These are phyloP conservation scores for Penicillium sp. DNA, from an alignment of 2,329 filamentous ascomycete species.

Conservation along the genomic window DNA sequence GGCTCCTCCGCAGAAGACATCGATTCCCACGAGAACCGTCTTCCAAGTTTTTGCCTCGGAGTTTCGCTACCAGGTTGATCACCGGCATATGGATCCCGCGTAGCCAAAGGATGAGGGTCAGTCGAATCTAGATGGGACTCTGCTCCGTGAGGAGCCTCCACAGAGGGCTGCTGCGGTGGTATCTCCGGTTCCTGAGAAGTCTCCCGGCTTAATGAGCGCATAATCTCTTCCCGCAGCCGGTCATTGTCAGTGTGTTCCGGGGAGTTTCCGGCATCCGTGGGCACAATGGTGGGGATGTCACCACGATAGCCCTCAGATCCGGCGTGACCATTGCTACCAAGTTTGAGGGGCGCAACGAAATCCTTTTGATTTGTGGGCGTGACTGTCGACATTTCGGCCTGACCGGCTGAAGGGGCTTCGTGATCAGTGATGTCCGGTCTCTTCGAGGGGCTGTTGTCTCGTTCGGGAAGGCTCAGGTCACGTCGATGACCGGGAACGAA, in stretches of 20 bases:
- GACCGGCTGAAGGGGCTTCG: constrained; percentile 39
- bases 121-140: constrained; percentile 16
- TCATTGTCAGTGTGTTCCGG: constrained; percentile 41
- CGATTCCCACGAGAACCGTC: constrained; percentile 44
- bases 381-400: constrained; percentile 41
- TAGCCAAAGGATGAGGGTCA: constrained; percentile 7
- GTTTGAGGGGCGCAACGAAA: constrained; percentile 32
- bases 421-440: constrained; percentile 49
- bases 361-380: constrained; percentile 27
- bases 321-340: constrained; percentile 21
- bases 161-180: constrained; percentile 14
- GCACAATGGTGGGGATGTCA: constrained; percentile 31
- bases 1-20: constrained; percentile 18
- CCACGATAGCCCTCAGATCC: constrained; percentile 14
- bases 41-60: constrained; percentile 24
- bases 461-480: constrained; percentile 54
- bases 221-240: constrained; percentile 44
- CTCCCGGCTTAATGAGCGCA: constrained; percentile 43
- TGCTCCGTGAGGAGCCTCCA: too few relatives aligned
- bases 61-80: constrained; percentile 10
- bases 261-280: constrained; percentile 31
- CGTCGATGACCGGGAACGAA: constrained; percentile 53
- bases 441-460: constrained; percentile 57
- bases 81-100: constrained; percentile 16
- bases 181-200: constrained; percentile 27